phyloP scores from a whole-genome alignment of 208 protist species.

The Jaenimonas drosophilae region DNA sequence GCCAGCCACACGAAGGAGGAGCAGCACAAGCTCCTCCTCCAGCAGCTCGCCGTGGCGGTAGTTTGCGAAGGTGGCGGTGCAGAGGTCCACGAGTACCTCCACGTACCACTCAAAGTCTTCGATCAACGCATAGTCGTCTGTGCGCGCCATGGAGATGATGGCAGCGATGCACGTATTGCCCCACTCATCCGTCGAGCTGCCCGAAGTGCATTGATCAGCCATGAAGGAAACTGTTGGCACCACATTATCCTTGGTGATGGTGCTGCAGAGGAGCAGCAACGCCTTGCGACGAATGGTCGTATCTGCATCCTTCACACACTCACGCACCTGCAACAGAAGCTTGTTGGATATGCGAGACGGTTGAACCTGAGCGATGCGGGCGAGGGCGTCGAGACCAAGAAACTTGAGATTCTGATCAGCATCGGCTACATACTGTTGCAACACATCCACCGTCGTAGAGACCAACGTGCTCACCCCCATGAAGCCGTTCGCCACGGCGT shows the following conservation, averaged over 20 bases:
- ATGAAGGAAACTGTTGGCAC: slow-evolving; percentile 67
- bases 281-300: slow-evolving; percentile 93
- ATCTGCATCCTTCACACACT: slow-evolving; percentile 94
- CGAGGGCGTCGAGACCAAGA: slow-evolving; percentile 93
- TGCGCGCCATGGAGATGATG: slow-evolving; percentile 69
- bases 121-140: slow-evolving; percentile 85
- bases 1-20: slow-evolving; percentile 90
- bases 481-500: slow-evolving; percentile 90
- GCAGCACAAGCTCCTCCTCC: slow-evolving; percentile 87
- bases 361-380: slow-evolving; percentile 83
- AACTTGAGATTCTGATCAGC: slow-evolving; percentile 98
- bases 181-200: slow-evolving; percentile 70
- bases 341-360: too few species aligned
- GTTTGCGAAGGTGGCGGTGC: slow-evolving; percentile 39
- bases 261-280: slow-evolving; percentile 86
- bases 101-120: slow-evolving; percentile 98
- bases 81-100: slow-evolving; percentile 86
- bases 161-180: slow-evolving; percentile 88
- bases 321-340: slow-evolving; percentile 86
- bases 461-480: slow-evolving; percentile 69
- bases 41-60: slow-evolving; percentile 82
- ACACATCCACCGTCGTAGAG: slow-evolving; percentile 89
- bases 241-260: slow-evolving; percentile 91
- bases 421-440: slow-evolving; percentile 95
- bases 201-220: slow-evolving; percentile 41